These are phyloP conservation scores for Austroboletus niveus DNA, from an alignment of 1,284 basidiomycete species.

Conservation along the genomic window DNA sequence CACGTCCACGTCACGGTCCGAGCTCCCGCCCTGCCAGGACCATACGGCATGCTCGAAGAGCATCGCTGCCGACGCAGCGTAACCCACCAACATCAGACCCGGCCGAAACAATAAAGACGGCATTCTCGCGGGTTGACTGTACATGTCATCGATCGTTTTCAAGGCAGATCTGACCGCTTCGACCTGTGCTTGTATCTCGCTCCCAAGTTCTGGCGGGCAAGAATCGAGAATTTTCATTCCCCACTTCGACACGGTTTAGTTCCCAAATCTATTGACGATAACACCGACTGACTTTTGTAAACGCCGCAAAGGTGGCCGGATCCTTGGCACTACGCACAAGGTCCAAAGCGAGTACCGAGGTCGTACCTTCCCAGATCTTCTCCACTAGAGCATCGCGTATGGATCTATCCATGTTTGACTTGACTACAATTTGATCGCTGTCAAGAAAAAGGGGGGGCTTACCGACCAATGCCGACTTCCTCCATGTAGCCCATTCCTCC, in stretches of 20 bases:
- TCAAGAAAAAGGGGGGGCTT: constrained; percentile 22
- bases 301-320: constrained; percentile 36
- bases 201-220: constrained; percentile 35
- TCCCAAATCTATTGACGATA: background rate
- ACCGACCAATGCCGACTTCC: constrained; percentile 65
- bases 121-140: constrained; percentile 20
- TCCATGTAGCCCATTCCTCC: constrained; percentile 86
- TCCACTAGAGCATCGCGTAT: constrained; percentile 72
- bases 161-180: constrained; percentile 38
- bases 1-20: constrained; percentile 41
- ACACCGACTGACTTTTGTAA: constrained; percentile 32
- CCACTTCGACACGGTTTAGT: constrained; percentile 46
- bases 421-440: background rate
- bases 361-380: constrained; percentile 82
- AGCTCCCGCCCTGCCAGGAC: constrained; percentile 35
- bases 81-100: constrained; percentile 55
- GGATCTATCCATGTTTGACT: constrained; percentile 31
- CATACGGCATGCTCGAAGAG: constrained; percentile 68
- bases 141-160: constrained; percentile 19
- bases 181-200: constrained; percentile 29
- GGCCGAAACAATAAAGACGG: constrained; percentile 52
- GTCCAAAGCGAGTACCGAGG: constrained; percentile 67
- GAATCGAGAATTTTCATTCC: constrained; percentile 43
- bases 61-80: constrained; percentile 49
- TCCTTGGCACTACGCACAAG: constrained; percentile 53